Conservation (phyloP, 495 filamentous ascomycete genomes). For the Tuber aestivum region DNA sequence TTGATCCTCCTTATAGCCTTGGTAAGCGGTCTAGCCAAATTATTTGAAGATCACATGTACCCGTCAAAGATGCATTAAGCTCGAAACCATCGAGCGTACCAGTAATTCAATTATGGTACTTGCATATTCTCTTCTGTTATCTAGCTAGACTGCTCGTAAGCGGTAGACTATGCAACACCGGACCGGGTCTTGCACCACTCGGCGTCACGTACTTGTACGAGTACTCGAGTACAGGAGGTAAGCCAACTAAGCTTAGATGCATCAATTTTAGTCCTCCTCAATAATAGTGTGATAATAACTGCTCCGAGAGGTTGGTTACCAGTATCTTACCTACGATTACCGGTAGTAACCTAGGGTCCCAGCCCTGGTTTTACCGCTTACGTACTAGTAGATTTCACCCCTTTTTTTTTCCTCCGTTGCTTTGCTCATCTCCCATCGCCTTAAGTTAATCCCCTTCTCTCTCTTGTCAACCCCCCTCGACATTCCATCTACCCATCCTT, state of each 20-base stretch:
- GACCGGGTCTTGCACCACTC: no score
- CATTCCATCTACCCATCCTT: constrained; percentile 31
- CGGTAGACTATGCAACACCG: no score
- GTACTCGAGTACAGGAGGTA: no score
- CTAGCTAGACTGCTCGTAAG: no score
- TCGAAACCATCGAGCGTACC: background rate
- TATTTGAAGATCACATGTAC: background rate
- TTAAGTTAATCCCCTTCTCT: constrained; percentile 26
- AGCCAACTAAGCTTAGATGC: background rate
- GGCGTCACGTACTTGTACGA: no score
- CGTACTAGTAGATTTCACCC: background rate
- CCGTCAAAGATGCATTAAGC: background rate
- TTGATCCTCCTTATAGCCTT: background rate
- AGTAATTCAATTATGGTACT: background rate
- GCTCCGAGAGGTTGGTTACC: background rate
- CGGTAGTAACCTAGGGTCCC: background rate
- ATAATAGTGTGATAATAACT: background rate
- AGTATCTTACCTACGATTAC: no score
- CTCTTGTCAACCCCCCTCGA: constrained; percentile 31
- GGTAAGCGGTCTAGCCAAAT: background rate
- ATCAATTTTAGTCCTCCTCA: background rate
- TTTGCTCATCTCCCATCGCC: constrained; percentile 41
- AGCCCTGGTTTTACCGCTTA: constrained; percentile 7
- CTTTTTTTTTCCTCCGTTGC: constrained; percentile 19
- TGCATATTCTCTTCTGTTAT: no score